phyloP scores from a whole-genome alignment of 441 rosid genomes.

The Hypseocharis bilobata region DNA sequence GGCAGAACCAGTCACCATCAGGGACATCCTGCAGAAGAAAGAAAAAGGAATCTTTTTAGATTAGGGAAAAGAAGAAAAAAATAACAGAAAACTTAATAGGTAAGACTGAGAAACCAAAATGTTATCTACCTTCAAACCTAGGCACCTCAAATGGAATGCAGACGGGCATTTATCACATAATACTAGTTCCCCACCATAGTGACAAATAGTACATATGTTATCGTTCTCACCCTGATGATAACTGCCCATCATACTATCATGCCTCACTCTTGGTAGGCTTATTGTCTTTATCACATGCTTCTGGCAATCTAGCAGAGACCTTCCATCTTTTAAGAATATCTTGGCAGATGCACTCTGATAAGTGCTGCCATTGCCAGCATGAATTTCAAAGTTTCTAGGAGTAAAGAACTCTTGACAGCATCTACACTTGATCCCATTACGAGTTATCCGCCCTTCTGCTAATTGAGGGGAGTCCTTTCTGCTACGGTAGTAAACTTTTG shows the following conservation, averaged over 20 bases:
- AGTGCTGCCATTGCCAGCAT: slow-evolving; percentile 33
- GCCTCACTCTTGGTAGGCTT: slow-evolving; percentile 20
- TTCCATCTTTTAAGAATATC: slow-evolving; percentile 64
- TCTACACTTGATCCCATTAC: slow-evolving; percentile 56
- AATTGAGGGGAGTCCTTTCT: slow-evolving; percentile 26
- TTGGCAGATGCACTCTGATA: slow-evolving; percentile 35
- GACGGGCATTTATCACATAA: slow-evolving; percentile 56
- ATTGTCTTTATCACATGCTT: slow-evolving; percentile 32
- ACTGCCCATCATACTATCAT: slow-evolving; percentile 21
- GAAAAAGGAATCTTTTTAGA: neutral
- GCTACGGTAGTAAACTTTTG: slow-evolving; percentile 35
- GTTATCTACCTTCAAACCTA: slow-evolving; percentile 41
- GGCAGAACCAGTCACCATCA: slow-evolving; percentile 60
- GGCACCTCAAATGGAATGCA: slow-evolving; percentile 44
- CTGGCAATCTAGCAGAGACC: slow-evolving; percentile 68
- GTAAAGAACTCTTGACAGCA: slow-evolving; percentile 50
- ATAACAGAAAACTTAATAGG: neutral
- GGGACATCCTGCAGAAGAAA: slow-evolving; percentile 37
- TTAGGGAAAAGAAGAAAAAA: neutral
- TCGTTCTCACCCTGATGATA: slow-evolving; percentile 32
- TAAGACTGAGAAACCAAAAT: slow-evolving; percentile 18
- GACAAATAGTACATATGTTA: slow-evolving; percentile 43
- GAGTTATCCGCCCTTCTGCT: slow-evolving; percentile 46
- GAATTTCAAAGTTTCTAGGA: slow-evolving; percentile 43
- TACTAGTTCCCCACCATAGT: slow-evolving; percentile 46